A percentile compares a stretch with the other conserved stretches of the same genome.
These are phyloP conservation scores for Russula lepida DNA, from an alignment of 768 basidiomycete species.

Conservation along the genomic window DNA sequence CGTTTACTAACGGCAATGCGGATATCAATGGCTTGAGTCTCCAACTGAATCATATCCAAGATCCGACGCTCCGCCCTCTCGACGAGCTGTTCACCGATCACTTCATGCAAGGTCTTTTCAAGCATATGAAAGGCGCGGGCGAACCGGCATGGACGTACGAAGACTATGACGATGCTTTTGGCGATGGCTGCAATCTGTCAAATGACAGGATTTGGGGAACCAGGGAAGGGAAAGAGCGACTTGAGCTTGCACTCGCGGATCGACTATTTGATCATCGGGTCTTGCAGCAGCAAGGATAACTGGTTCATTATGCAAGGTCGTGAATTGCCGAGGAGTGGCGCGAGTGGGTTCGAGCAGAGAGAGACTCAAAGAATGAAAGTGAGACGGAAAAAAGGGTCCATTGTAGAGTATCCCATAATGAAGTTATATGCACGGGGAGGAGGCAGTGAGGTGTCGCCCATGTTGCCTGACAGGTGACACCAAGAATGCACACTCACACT, in stretches of 20 bases:
- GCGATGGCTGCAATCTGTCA: neutral
- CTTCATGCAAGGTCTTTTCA: slow-evolving; percentile 3
- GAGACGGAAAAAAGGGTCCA: too few species aligned
- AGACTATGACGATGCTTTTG: neutral
- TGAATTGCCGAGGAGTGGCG: too few species aligned
- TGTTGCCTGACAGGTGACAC: too few species aligned
- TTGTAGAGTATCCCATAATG: too few species aligned
- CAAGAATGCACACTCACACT: too few species aligned
- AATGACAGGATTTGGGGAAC: neutral
- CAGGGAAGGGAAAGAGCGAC: neutral
- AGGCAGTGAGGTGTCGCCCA: too few species aligned
- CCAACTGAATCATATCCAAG: neutral
- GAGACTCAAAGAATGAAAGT: too few species aligned
- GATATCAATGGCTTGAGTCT: neutral
- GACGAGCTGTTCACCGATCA: slow-evolving; percentile 5
- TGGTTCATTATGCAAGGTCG: too few species aligned
- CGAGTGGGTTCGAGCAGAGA: too few species aligned
- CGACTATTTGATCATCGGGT: neutral
- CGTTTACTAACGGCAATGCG: neutral
- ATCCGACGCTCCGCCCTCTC: slow-evolving; percentile 1
- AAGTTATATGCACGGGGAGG: too few species aligned
- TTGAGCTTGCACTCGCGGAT: neutral
- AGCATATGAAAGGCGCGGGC: neutral
- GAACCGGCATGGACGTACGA: neutral
- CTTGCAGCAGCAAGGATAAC: neutral